A percentile compares a stretch with the other conserved stretches of the same genome.
phyloP scores from a whole-genome alignment of 2,329 filamentous ascomycete species.

The Exutisphaerella laricina region DNA sequence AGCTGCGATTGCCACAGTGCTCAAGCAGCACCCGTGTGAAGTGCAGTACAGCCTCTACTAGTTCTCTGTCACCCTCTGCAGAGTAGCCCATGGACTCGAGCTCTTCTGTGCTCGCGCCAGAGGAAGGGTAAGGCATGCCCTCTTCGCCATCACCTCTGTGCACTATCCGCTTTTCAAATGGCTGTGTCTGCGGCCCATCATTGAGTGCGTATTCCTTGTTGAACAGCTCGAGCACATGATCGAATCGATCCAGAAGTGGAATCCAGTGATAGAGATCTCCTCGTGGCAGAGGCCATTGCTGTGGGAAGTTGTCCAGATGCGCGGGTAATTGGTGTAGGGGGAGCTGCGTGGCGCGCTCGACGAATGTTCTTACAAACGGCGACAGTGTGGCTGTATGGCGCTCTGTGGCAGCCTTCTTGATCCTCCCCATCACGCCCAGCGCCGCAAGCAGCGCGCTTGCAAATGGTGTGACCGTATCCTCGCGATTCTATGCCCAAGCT shows the following conservation, averaged over 20 bases:
- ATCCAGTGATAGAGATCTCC: constrained; percentile 99
- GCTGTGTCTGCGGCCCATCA: constrained; percentile 70
- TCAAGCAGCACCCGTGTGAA: constrained; percentile 87
- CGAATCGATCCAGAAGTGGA: constrained; percentile 85
- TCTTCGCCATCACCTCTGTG: constrained; percentile 54
- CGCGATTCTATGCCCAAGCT: too few relatives aligned
- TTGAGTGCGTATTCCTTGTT: constrained; percentile 73
- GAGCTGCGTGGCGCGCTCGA: constrained; percentile 61
- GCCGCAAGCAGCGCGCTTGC: constrained; percentile 21
- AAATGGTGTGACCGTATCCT: constrained; percentile 7
- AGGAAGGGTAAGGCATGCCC: constrained; percentile 23
- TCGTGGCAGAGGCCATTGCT: constrained; percentile 88
- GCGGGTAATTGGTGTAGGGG: constrained; percentile 71
- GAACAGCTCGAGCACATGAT: constrained; percentile 77
- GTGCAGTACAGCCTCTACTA: constrained; percentile 72
- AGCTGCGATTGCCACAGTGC: constrained; percentile 92
- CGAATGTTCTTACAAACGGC: constrained; percentile 77
- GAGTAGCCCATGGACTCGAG: constrained; percentile 51
- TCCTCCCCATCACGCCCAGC: constrained; percentile 45
- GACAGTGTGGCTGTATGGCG: constrained; percentile 60
- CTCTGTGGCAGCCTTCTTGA: constrained; percentile 51
- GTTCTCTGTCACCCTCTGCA: constrained; percentile 69
- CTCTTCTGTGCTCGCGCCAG: constrained; percentile 27
- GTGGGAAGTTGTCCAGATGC: constrained; percentile 73
- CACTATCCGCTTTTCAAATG: constrained; percentile 65